Evolutionary conservation across 805 yeast species (phyloP).

Genomic region (Monosporozyma solicola): DNA sequence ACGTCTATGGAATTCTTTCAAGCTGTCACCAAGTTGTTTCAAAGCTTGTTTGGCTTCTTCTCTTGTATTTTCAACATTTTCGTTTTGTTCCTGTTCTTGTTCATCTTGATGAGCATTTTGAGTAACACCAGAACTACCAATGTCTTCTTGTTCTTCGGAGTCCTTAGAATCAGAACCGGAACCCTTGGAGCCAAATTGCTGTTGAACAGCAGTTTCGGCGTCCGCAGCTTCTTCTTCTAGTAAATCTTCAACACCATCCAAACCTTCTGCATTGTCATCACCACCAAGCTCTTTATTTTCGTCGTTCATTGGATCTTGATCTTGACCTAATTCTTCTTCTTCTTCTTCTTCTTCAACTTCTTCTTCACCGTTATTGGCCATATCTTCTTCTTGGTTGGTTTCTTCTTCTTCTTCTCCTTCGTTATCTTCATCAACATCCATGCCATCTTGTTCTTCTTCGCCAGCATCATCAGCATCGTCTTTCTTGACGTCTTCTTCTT

Average conservation of each 20-base stretch:
- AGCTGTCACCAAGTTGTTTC: conserved; percentile 82
- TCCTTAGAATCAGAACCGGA: conserved; percentile 51
- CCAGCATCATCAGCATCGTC: conserved; percentile 37
- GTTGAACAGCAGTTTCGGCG: conserved; percentile 50
- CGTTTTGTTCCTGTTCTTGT: conserved; percentile 33
- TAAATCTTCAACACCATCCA: conserved; percentile 42
- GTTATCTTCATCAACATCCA: conserved; percentile 19
- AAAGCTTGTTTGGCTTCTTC: conserved; percentile 67
- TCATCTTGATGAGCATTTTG: conserved; percentile 37
- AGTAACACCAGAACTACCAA: conserved; percentile 59
- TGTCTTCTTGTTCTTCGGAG: conserved; percentile 49
- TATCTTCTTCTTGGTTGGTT: conserved; percentile 33
- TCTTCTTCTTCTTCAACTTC: conserved; percentile 23
- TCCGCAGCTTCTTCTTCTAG: conserved; percentile 41
- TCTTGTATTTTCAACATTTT: conserved; percentile 44
- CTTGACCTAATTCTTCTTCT: conserved; percentile 30
- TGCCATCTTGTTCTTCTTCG: conserved; percentile 33
- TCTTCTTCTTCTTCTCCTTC: conserved; percentile 36
- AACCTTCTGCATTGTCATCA: conserved; percentile 43
- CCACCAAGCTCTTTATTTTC: conserved; percentile 33
- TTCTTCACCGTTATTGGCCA: conserved; percentile 15
- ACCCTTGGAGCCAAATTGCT: conserved; percentile 51
- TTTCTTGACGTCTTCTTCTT: conserved; percentile 61
- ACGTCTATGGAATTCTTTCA: conserved; percentile 86
- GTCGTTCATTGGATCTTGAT: conserved; percentile 31